These are phyloP conservation scores for Thermoascus crustaceus DNA, from an alignment of 2,329 filamentous ascomycete genomes.

Conservation along the genomic window DNA sequence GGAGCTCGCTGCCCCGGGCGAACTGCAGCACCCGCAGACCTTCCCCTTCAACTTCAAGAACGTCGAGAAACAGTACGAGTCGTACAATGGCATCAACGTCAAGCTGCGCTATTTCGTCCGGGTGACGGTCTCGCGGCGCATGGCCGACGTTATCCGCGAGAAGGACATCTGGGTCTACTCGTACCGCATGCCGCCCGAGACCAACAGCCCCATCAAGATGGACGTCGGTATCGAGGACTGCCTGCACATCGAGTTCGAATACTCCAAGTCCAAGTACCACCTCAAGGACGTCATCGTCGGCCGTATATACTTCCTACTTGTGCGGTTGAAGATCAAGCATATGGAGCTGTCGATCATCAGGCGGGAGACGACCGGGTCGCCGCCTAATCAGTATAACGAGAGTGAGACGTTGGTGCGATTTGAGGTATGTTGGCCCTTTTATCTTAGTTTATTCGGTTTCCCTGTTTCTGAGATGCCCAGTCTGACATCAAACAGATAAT, in stretches of 20 bases:
- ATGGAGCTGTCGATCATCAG: conserved; percentile 99
- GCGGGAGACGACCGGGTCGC: conserved; percentile 88
- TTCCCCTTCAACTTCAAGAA: conserved; percentile 99
- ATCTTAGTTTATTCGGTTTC: conserved; percentile 1
- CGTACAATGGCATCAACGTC: conserved; percentile 99
- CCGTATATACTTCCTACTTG: conserved; percentile 94
- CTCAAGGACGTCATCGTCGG: conserved; percentile 98
- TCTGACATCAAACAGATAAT: conserved; percentile 61
- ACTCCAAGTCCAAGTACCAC: conserved; percentile 98
- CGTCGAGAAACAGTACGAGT: conserved; percentile 99
- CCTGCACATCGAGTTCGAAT: conserved; percentile 98
- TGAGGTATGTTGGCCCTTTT: conserved; percentile 51
- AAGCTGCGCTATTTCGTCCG: conserved; percentile 97
- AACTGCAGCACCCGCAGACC: conserved; percentile 96
- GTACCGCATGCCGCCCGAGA: conserved; percentile 95
- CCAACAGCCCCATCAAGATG: conserved; percentile 99
- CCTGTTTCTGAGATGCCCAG: conserved; percentile 5
- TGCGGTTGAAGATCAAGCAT: conserved; percentile 97
- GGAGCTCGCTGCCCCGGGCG: conserved; percentile 90
- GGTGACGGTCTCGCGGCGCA: conserved; percentile 90
- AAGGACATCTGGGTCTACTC: conserved; percentile 99
- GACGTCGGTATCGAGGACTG: conserved; percentile 99
- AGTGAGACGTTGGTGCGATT: conserved; percentile 96
- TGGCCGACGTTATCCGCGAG: conserved; percentile 96
- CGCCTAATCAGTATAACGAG: conserved; percentile 98